Evolutionary conservation across 2,329 filamentous ascomycete species (phyloP), one percentile per base, ranked within the genome.

Genomic region (Sporothrix protearum): DNA sequence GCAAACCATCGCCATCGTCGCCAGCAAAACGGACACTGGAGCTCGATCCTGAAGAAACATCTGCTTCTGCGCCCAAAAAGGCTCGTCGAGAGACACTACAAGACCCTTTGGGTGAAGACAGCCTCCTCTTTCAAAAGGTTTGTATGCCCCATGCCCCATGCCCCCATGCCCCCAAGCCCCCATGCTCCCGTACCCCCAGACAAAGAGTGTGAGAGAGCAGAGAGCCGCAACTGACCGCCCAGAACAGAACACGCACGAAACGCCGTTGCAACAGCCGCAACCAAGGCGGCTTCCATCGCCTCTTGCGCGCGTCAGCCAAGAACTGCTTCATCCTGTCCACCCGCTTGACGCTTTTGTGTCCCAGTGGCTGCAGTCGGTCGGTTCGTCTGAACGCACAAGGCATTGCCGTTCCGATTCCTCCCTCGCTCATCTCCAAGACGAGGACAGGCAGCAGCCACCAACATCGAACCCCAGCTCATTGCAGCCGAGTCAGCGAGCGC

Each of bases 201-300:
- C n/a, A n/a, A 9, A 53, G 6, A 5, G 14, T 53, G 8, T 53
- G 49, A 28, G 22, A 53, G 49, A 53, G 6, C 49, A 53, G 22
- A 53, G 49, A 53, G 6, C 49, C 25, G 8, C 5, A 16, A 16
- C 57, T 63, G n/a, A 63, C 33, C 9, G 8, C 3, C 33, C 33
- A 39, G n/a, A 12, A 45, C 33, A 39, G n/a, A 12, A 45, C 39
- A 45, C 39, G 28, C 39, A 47, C 9, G 39, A 45, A 7, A 64
- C 42, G 2, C 42, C 42, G 3, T 6, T 66, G 25, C 63, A 66
- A 1, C 63, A 66, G 12, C 63, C 63, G 4, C 63, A 33, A 3
- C 42, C 63, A 66, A 66, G 42, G 2, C 28, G 63, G 28, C 42
- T 66, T n/a, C 63, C 63, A 49, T 66, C 63, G 7, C 63, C 63